These are phyloP conservation scores for Agroathelia rolfsii DNA, from an alignment of 1,284 basidiomycete genomes.

Conservation along the genomic window DNA sequence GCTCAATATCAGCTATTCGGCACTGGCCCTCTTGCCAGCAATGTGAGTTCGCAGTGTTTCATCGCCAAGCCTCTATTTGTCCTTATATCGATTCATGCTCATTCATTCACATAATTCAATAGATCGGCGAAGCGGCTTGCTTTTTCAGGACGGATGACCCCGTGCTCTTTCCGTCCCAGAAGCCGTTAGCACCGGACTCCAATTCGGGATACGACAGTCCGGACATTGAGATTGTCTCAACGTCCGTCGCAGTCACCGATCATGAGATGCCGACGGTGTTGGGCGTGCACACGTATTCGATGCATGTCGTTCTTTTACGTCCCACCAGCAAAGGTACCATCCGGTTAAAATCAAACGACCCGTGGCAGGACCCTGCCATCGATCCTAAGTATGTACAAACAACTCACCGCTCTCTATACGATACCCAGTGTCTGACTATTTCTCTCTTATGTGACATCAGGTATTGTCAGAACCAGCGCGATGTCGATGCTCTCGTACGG, in stretches of 20 bases:
- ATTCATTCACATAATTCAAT: too few relatives aligned
- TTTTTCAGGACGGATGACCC: slow-evolving; percentile 38
- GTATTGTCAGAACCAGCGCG: slow-evolving; percentile 23
- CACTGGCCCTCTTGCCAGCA: slow-evolving; percentile 40
- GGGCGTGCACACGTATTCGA: slow-evolving; percentile 19
- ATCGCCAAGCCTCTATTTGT: too few relatives aligned
- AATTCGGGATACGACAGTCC: slow-evolving; percentile 47
- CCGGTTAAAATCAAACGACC: slow-evolving; percentile 26
- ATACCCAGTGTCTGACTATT: slow-evolving; percentile 10
- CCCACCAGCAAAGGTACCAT: slow-evolving; percentile 30
- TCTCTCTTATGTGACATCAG: slow-evolving; percentile 11
- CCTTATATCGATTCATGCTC: too few relatives aligned
- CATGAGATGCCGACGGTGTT: not conserved
- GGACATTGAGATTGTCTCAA: slow-evolving; percentile 51
- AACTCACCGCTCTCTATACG: slow-evolving; percentile 11
- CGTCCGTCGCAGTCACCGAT: slow-evolving; percentile 17
- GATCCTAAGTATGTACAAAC: slow-evolving; percentile 29
- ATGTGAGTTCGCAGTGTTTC: too few relatives aligned
- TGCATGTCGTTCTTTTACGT: slow-evolving; percentile 29
- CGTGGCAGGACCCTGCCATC: slow-evolving; percentile 29
- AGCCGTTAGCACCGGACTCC: slow-evolving; percentile 17
- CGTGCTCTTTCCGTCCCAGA: slow-evolving; percentile 24
- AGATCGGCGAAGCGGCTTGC: slow-evolving; percentile 50
- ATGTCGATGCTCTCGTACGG: slow-evolving; percentile 23
- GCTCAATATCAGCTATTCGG: slow-evolving; percentile 32